Evolutionary conservation across 2,329 filamentous ascomycete genomes (phyloP).

Genomic region (Ceratocystiopsis sp.): DNA sequence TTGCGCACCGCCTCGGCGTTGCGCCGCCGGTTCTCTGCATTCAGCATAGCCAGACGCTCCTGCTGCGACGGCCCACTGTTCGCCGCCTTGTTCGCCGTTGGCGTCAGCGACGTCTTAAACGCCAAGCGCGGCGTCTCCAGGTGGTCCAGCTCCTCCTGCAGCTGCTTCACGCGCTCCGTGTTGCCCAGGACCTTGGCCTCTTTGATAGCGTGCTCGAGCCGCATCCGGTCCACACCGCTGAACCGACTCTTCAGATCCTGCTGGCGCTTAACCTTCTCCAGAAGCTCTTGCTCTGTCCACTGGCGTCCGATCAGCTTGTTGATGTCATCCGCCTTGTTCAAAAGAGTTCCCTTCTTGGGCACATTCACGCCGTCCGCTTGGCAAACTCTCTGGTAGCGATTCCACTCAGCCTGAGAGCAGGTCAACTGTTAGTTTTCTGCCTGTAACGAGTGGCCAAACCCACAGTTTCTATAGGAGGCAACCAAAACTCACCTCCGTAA

Average conservation of each 20-base stretch:
- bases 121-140: constrained; percentile 54
- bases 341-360: constrained; percentile 54
- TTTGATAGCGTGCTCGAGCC: constrained; percentile 46
- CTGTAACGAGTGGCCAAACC: not conserved
- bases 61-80: constrained; percentile 38
- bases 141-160: constrained; percentile 44
- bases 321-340: constrained; percentile 63
- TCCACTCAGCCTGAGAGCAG: constrained; percentile 50
- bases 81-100: constrained; percentile 28
- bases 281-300: constrained; percentile 72
- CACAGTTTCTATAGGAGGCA: not conserved
- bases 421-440: not conserved
- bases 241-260: constrained; percentile 49
- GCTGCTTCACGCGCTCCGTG: constrained; percentile 32
- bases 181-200: constrained; percentile 50
- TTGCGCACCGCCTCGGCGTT: constrained; percentile 85
- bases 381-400: constrained; percentile 62
- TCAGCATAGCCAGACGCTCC: constrained; percentile 68
- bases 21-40: constrained; percentile 64
- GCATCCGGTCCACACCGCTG: constrained; percentile 49
- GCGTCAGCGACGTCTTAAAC: constrained; percentile 47
- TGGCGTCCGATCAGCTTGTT: constrained; percentile 60
- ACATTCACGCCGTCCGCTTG: constrained; percentile 53
- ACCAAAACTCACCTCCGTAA: constrained; percentile 52
- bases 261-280: constrained; percentile 58